Evolutionary conservation across 2,329 filamentous ascomycete genomes (phyloP), one percentile per base, ranked within the genome.

Genomic region (Fusarium sulawesiense): DNA sequence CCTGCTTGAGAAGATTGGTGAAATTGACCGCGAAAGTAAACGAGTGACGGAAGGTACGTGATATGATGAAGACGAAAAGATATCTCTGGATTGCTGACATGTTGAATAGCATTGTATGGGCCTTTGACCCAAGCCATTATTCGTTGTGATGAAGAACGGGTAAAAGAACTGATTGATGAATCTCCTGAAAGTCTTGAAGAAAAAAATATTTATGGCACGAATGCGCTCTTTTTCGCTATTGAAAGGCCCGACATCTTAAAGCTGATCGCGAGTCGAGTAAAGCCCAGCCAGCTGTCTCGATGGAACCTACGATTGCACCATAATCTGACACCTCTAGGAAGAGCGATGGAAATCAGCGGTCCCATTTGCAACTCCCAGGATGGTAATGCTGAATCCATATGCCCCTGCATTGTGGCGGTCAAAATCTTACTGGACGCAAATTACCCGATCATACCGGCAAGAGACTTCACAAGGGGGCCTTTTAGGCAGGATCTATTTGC

Each of bases 221-320:
- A 11, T 4, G 18, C n/a, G 5, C 5, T 29, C 7, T 4, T 5
- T 29, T 3, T 47, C 11, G 51, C 57, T 16, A 2, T 60, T 3
- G n/a, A 27, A 1, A 29, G n/a, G 0, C 57, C 42, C 1, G 27
- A 34, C 7, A 41, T 56, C 0, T 12, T 60, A 2, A 3, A 48
- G 41, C 1, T 20, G 1, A 18, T 60, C 1, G 34, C 29, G 3
- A 7, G 13, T 7, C 18, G 10, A n/a, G 20, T 27, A 27, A 47
- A 0, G 2, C 34, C 20, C 4, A 4, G 2, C 3, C 50, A 56
- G 10, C 27, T 60, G 5, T 6, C 42, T 2, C 7, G 8, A 5
- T 14, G 2, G 12, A n/a, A 13, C 2, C 2, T 3, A 3, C 1
- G 4, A 4, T 0, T 0, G 2, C 1, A 0, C 2, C 3, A 2